phyloP scores from a whole-genome alignment of 1,139 yeast genomes.

The Candida labiduridarum region DNA sequence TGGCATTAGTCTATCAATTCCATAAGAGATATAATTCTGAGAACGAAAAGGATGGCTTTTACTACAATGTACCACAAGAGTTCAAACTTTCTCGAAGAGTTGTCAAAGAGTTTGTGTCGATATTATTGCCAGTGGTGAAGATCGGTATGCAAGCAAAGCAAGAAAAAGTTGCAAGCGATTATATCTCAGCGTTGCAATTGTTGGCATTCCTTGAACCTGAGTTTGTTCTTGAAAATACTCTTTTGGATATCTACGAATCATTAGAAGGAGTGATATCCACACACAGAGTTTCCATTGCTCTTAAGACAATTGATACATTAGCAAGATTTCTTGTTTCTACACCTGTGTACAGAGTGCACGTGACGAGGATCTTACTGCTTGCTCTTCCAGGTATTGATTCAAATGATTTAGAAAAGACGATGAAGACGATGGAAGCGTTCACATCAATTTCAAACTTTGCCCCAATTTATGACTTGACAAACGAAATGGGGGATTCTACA shows the following conservation, averaged over 20 bases:
- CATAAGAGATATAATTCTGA: constrained; percentile 61
- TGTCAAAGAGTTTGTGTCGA: constrained; percentile 51
- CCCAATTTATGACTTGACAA: constrained; percentile 63
- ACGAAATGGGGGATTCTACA: constrained; percentile 48
- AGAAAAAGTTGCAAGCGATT: constrained; percentile 57
- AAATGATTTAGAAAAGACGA: constrained; percentile 78
- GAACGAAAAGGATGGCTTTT: constrained; percentile 38
- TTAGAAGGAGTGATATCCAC: constrained; percentile 79
- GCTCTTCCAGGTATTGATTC: constrained; percentile 84
- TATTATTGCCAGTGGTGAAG: constrained; percentile 60
- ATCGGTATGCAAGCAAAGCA: constrained; percentile 83
- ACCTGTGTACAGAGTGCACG: constrained; percentile 74
- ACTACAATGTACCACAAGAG: constrained; percentile 46
- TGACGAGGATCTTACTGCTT: constrained; percentile 70
- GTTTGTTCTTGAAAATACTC: constrained; percentile 60
- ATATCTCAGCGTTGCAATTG: constrained; percentile 62
- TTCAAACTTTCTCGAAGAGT: constrained; percentile 49
- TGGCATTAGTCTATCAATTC: constrained; percentile 56
- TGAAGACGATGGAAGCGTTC: constrained; percentile 68
- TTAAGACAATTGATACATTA: constrained; percentile 66
- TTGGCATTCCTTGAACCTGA: constrained; percentile 67
- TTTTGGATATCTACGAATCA: constrained; percentile 82
- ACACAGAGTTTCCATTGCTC: constrained; percentile 77
- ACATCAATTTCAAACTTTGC: constrained; percentile 72
- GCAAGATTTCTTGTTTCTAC: constrained; percentile 68